Percentiles rank a stretch among this genome's conserved stretches.
phyloP scores from a whole-genome alignment of 495 filamentous ascomycete species.

The Podospora pseudopauciseta region DNA sequence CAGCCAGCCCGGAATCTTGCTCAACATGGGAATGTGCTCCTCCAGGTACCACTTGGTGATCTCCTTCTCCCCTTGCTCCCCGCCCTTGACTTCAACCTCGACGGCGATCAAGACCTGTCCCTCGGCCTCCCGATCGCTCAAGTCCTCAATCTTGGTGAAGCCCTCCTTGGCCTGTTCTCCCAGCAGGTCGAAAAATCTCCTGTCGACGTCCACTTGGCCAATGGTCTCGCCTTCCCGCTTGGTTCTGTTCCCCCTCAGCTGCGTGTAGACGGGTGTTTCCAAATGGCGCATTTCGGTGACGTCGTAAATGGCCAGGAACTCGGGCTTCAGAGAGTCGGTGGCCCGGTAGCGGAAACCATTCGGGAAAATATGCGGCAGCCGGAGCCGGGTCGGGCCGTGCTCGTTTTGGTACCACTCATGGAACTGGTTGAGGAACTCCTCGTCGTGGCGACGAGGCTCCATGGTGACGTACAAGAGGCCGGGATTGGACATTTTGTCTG shows the following conservation, averaged over 20 bases:
- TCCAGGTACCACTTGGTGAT: slow-evolving; percentile 65
- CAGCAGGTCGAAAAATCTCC: slow-evolving; percentile 64
- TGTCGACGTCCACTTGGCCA: slow-evolving; percentile 66
- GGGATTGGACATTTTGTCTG: slow-evolving; percentile 1
- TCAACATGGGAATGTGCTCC: slow-evolving; percentile 67
- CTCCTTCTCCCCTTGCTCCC: slow-evolving; percentile 50
- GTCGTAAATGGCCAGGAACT: slow-evolving; percentile 77
- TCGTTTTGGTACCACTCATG: slow-evolving; percentile 92
- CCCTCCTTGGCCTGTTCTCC: slow-evolving; percentile 47
- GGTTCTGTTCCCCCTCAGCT: slow-evolving; percentile 65
- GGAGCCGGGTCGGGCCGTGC: slow-evolving; percentile 73
- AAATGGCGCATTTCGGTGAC: slow-evolving; percentile 68
- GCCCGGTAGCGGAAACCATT: slow-evolving; percentile 78
- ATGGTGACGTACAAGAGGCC: slow-evolving; percentile 78
- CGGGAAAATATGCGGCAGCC: slow-evolving; percentile 61
- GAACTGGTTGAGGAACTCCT: slow-evolving; percentile 62
- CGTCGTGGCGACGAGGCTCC: slow-evolving; percentile 54
- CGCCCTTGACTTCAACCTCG: slow-evolving; percentile 52
- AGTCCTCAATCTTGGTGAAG: slow-evolving; percentile 57
- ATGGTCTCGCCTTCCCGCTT: slow-evolving; percentile 72
- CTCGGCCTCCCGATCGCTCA: slow-evolving; percentile 55
- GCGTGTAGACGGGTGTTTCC: slow-evolving; percentile 62
- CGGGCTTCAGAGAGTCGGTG: slow-evolving; percentile 55
- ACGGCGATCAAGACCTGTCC: slow-evolving; percentile 62
- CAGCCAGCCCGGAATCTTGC: slow-evolving; percentile 72